phyloP scores from a whole-genome alignment of 116 monocot genomes.

The Trichopus zeylanicus region DNA sequence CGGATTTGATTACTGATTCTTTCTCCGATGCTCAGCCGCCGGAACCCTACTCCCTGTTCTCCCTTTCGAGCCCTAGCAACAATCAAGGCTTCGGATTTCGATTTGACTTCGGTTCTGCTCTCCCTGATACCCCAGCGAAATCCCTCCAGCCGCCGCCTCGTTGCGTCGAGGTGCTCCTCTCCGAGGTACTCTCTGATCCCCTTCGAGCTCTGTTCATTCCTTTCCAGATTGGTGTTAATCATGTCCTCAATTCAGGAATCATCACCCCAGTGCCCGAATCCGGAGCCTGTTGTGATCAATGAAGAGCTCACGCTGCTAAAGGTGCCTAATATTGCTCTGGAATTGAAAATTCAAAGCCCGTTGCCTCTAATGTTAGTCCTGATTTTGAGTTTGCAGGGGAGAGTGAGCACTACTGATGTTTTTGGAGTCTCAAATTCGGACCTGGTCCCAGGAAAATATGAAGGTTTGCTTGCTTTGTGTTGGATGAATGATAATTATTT shows the following conservation, averaged over 20 bases:
- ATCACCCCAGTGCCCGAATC: conserved; percentile 5
- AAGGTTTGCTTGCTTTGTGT: conserved; percentile 44
- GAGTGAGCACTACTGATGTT: conserved; percentile 81
- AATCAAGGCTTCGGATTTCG: conserved; percentile 1
- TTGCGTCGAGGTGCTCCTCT: conserved; percentile 45
- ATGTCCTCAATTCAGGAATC: conserved; percentile 9
- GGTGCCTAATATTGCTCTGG: conserved; percentile 22
- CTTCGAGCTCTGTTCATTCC: not conserved
- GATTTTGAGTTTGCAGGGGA: conserved; percentile 39
- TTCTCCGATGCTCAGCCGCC: conserved; percentile 5
- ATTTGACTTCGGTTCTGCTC: conserved; percentile 32
- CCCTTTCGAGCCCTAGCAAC: conserved; percentile 17
- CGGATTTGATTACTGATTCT: not conserved
- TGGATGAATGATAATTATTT: not conserved
- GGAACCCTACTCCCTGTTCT: conserved; percentile 39
- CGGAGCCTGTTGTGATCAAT: conserved; percentile 47
- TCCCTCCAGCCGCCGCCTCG: conserved; percentile 38
- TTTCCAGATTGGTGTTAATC: not conserved
- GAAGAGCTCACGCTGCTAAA: conserved; percentile 56
- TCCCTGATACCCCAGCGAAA: conserved; percentile 13
- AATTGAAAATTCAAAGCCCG: not conserved
- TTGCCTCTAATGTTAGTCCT: not conserved
- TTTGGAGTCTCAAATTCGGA: conserved; percentile 81
- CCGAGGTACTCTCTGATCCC: conserved; percentile 23
- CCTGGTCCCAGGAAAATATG: conserved; percentile 82